Evolutionary conservation across 257 asterid genomes (phyloP).

Genomic region (Schizonepeta tenuifolia): DNA sequence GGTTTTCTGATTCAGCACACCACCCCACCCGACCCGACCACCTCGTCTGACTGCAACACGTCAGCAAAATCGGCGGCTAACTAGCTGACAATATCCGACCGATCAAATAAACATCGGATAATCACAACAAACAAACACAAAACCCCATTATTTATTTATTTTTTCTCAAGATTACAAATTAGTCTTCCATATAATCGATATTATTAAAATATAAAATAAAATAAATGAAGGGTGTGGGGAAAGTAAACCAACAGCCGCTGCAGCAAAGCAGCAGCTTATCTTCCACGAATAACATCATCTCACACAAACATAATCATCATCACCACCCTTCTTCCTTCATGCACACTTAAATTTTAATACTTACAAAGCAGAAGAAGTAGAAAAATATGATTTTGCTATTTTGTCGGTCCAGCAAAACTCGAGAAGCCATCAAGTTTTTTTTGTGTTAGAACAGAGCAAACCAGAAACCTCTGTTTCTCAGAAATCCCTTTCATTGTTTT

Average conservation of each 20-base stretch:
- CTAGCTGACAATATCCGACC: conserved; percentile 27
- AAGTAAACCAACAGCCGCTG: conserved; percentile 23
- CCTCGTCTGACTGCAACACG: conserved; percentile 8
- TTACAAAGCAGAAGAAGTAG: not conserved
- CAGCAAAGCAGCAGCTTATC: conserved; percentile 55
- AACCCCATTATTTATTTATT: not conserved
- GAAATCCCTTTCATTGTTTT: conserved; percentile 14
- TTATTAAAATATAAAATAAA: not conserved
- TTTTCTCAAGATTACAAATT: not conserved
- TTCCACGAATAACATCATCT: conserved; percentile 41
- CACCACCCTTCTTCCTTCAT: conserved; percentile 39
- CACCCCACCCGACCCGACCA: conserved; percentile 21
- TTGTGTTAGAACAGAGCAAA: conserved; percentile 8
- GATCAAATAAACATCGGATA: not conserved
- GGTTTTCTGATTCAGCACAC: conserved; percentile 18
- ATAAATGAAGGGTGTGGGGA: conserved; percentile 35
- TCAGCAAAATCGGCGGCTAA: not conserved
- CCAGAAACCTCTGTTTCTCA: conserved; percentile 32
- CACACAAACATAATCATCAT: conserved; percentile 24
- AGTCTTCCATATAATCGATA: not conserved
- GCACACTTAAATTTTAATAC: conserved; percentile 30
- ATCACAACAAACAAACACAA: not conserved
- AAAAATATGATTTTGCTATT: not conserved
- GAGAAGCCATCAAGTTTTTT: not conserved
- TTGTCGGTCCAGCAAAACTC: conserved; percentile 7